Base-by-base conservation (phyloP, 805 yeast species). In the Candida ovalis region DNA sequence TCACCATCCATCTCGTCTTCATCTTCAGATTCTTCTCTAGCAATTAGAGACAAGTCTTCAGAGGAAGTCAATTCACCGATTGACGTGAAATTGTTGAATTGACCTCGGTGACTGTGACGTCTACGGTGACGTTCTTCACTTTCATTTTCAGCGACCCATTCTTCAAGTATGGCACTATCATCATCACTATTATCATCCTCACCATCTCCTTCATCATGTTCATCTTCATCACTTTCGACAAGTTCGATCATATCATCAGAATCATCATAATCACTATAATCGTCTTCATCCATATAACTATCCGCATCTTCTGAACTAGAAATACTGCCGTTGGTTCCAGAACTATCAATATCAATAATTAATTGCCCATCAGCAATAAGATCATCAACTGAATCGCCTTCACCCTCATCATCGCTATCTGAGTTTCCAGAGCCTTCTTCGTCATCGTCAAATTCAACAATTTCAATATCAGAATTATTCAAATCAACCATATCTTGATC, bases 401-500 rank as follows among this genome's bases (percentile, higher is more conserved):
- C 44, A 17, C 53, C 57, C 25, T 53, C 51, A 18, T 42, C 55
- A 25, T 47, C 54, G 37, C 45, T 46, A 24, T 50, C 57, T 23
- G 35, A 30, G 5, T 24, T 57, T 35, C 54, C 67, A 13, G 56
- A 60, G 41, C 53, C 57, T 21, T 54, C 62, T 37, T 43, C 47
- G 19, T 53, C 58, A 21, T 42, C 43, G 28, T 49, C 55, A 23
- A 45, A 47, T 22, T 48, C 53, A 18, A 43, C 46, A 42, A 48
- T 49, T 12, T 50, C 58, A 28, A 41, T 59, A 33, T 44, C 43
- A 15, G 46, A 43, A 15, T 43, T 41, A 21, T 53, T 65, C 35
- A 42, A 46, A 23, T 45, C 45, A 10, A 51, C 64, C 13, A 53
- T 63, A 7, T 62, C 67, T 32, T 76, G 74, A 36, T 84, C 90